These are phyloP conservation scores for Aspergillus tubingensis DNA, from an alignment of 2,329 filamentous ascomycete species.

Conservation along the genomic window DNA sequence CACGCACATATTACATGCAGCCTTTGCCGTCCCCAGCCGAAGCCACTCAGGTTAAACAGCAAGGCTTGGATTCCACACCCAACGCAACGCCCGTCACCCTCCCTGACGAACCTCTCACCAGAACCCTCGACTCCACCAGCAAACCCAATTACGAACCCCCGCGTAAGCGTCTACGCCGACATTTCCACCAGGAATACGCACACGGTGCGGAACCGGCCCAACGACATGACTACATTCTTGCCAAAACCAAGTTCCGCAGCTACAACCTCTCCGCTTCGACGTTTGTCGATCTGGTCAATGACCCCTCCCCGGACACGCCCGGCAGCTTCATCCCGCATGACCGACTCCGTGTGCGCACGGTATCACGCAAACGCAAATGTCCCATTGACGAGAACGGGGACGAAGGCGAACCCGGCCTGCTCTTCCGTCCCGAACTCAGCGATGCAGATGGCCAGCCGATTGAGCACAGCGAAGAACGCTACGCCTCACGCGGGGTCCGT, in stretches of 20 bases:
- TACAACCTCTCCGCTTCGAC: conserved; percentile 45
- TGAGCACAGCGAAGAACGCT: conserved; percentile 42
- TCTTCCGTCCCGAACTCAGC: conserved; percentile 33
- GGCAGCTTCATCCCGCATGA: conserved; percentile 35
- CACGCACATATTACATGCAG: conserved; percentile 66
- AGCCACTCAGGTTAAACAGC: conserved; percentile 20
- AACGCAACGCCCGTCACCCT: conserved; percentile 19
- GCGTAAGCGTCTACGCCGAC: conserved; percentile 38
- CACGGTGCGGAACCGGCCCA: conserved; percentile 21
- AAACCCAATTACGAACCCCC: conserved; percentile 40
- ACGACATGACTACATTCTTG: conserved; percentile 45
- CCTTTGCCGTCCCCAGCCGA: conserved; percentile 37
- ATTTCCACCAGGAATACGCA: conserved; percentile 46
- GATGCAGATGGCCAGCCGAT: conserved; percentile 29
- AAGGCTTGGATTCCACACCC: conserved; percentile 7
- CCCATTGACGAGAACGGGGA: conserved; percentile 39
- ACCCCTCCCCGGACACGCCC: conserved; percentile 28
- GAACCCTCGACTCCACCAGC: conserved; percentile 27
- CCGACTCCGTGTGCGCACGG: conserved; percentile 44
- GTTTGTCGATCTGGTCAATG: conserved; percentile 49
- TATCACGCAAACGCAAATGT: conserved; percentile 45
- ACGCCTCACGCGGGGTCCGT: conserved; percentile 39
- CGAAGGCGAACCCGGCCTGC: conserved; percentile 25
- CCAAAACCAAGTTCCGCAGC: conserved; percentile 46
- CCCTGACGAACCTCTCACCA: conserved; percentile 33